phyloP scores from a whole-genome alignment of 257 asterid genomes.

The Knoxia roxburghii region DNA sequence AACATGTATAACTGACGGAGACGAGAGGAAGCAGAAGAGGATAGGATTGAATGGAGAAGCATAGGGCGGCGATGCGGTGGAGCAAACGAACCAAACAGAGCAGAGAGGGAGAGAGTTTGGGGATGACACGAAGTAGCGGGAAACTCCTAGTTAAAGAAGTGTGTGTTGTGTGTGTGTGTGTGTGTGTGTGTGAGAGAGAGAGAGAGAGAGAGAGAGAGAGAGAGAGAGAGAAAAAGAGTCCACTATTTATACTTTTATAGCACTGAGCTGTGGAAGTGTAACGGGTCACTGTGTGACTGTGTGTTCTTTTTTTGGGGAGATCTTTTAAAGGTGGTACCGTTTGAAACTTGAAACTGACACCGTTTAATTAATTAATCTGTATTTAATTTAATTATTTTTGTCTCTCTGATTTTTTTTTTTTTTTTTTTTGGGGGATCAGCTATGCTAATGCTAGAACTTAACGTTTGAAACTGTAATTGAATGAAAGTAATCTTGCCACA shows the following conservation, averaged over 20 bases:
- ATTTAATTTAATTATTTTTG: not conserved
- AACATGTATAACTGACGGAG: conserved; percentile 5
- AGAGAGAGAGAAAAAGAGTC: not conserved
- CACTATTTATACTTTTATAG: conserved; percentile 1
- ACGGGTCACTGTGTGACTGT: conserved; percentile 8
- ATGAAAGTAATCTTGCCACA: too few species aligned
- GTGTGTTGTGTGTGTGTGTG: too few species aligned
- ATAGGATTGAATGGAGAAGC: conserved; percentile 1
- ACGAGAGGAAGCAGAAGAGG: not conserved
- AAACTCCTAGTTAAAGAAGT: not conserved
- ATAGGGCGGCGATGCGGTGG: not conserved
- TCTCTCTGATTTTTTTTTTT: not conserved
- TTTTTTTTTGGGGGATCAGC: not conserved
- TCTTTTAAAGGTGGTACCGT: conserved; percentile 11
- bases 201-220: too few species aligned
- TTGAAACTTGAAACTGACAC: not conserved
- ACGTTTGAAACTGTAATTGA: too few species aligned
- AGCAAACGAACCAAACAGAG: not conserved
- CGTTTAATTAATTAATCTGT: not conserved
- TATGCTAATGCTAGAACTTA: too few species aligned
- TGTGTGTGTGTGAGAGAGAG: too few species aligned
- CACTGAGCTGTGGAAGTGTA: not conserved
- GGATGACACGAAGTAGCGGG: conserved; percentile 16
- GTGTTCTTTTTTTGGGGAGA: not conserved
- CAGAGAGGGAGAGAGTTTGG: not conserved